Evolutionary conservation across 1,284 basidiomycete species (phyloP), one percentile per base, ranked within the genome.

Genomic region (Naganishia cerealis): DNA sequence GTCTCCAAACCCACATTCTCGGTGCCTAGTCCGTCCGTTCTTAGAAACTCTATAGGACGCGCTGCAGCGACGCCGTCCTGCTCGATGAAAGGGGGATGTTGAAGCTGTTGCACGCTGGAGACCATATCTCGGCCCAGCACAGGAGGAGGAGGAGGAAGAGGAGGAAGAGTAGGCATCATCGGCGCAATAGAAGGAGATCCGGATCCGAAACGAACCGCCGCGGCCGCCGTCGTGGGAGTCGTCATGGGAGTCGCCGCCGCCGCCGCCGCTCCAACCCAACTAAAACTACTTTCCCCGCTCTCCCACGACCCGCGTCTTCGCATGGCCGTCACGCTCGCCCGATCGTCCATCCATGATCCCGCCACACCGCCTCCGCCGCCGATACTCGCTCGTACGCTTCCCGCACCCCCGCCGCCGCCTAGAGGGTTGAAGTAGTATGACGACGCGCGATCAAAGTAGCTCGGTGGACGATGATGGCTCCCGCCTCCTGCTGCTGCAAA

Each of bases 211-310:
- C 46, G n/a, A 21, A 50, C 29, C 29, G 29, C 29, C 29, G 29
- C 29, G 6, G 29, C 29, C 29, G 29, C 29, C n/a, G n/a, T 21
- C n/a, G 46, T 21, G 18, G 46, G 46, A 48, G n/a, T 48, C 18
- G 46, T 18, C 12, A 21, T 21, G n/a, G n/a, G n/a, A 33, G 13
- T 21, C 24, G 13, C 46, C 18, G 24, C 46, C 46, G 13, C 46
- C 46, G 21, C 9, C 1, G 21, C 66, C 66, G 13, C 29, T 33
- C 29, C 29, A 33, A 52, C 57, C 36, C 66, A 57, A n/a, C 66
- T 67, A 33, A 62, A 79, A 13, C 77, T 71, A 36, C 72, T 75
- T 67, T 79, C 78, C 36, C 76, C 75, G 57, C 75, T 77, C 69
- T 76, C 75, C 72, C 75, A 75, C 52, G 70, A 72, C 8, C 75